A percentile compares a stretch with the other conserved stretches of the same genome.
Evolutionary conservation across 331 rosid species (phyloP).

Genomic region (Stylosanthes scabra): DNA sequence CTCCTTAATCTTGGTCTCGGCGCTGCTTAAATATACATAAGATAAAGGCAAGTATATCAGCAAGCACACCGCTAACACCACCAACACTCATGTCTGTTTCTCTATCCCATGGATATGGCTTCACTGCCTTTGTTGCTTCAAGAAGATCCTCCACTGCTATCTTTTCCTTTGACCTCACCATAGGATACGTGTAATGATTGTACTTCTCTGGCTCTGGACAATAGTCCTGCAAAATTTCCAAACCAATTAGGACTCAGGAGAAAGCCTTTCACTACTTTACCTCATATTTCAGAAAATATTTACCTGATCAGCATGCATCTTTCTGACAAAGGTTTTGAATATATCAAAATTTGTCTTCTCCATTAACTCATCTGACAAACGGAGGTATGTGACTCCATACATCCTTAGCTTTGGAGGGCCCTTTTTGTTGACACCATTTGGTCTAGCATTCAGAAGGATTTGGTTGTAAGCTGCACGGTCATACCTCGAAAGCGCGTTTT

Average conservation of each 20-base stretch:
- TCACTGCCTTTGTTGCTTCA: constrained; percentile 57
- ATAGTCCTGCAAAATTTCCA: constrained; percentile 51
- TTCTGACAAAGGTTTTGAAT: constrained; percentile 83
- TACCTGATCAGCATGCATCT: constrained; percentile 91
- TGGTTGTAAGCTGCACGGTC: constrained; percentile 68
- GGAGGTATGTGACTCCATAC: constrained; percentile 83
- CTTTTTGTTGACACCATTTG: constrained; percentile 62
- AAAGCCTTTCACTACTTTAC: constrained; percentile 10
- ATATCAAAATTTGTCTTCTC: constrained; percentile 45
- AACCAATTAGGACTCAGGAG: not conserved
- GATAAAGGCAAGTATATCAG: constrained; percentile 19
- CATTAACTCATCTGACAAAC: constrained; percentile 60
- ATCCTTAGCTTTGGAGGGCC: constrained; percentile 65
- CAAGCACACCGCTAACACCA: constrained; percentile 8
- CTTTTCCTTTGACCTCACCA: constrained; percentile 59
- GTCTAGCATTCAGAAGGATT: constrained; percentile 81
- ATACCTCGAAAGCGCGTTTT: constrained; percentile 87
- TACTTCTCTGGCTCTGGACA: constrained; percentile 65
- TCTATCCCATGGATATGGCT: constrained; percentile 66
- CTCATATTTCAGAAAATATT: constrained; percentile 10
- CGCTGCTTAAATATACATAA: not conserved
- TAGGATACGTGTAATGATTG: constrained; percentile 53
- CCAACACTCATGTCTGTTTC: constrained; percentile 51
- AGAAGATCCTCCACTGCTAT: constrained; percentile 53
- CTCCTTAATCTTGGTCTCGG: not conserved